These are phyloP conservation scores for Pseudocercospora eumusae DNA, from an alignment of 2,329 filamentous ascomycete species.

Conservation along the genomic window DNA sequence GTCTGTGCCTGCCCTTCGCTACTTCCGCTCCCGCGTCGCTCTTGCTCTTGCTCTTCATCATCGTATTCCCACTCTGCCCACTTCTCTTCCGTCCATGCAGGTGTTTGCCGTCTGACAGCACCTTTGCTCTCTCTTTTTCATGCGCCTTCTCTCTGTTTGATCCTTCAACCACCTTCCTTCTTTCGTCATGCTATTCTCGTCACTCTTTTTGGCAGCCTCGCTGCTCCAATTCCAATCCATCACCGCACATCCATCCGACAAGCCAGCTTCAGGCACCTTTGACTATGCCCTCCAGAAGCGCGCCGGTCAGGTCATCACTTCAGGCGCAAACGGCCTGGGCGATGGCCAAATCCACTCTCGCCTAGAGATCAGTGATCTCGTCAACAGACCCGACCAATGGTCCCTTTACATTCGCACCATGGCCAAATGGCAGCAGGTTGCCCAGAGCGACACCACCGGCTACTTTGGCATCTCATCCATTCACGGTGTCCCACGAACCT, in stretches of 20 bases:
- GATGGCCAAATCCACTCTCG: slow-evolving; percentile 24
- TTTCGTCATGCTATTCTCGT: slow-evolving; percentile 17
- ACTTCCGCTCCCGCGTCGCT: not conserved
- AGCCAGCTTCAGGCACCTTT: slow-evolving; percentile 21
- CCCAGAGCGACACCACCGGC: slow-evolving; percentile 17
- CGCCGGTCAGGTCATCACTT: slow-evolving; percentile 23
- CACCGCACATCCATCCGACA: slow-evolving; percentile 10
- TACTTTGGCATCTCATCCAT: slow-evolving; percentile 26
- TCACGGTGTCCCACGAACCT: slow-evolving; percentile 38
- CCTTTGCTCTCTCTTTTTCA: not conserved
- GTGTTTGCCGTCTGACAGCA: slow-evolving; percentile 12
- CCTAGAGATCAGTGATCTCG: slow-evolving; percentile 27
- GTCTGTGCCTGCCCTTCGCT: not conserved
- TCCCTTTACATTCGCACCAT: slow-evolving; percentile 29
- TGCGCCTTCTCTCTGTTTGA: slow-evolving; percentile 9
- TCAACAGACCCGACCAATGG: slow-evolving; percentile 25
- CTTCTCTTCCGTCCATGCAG: too few species aligned
- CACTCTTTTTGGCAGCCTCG: slow-evolving; percentile 18
- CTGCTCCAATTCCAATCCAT: slow-evolving; percentile 7
- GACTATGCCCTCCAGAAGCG: slow-evolving; percentile 16
- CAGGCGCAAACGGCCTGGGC: slow-evolving; percentile 26
- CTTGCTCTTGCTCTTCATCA: not conserved
- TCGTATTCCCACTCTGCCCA: not conserved
- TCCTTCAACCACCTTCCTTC: slow-evolving; percentile 4
- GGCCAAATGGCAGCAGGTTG: slow-evolving; percentile 20